Evolutionary conservation across 2,329 filamentous ascomycete species (phyloP).

Genomic region (Pyrenochaeta sp.): DNA sequence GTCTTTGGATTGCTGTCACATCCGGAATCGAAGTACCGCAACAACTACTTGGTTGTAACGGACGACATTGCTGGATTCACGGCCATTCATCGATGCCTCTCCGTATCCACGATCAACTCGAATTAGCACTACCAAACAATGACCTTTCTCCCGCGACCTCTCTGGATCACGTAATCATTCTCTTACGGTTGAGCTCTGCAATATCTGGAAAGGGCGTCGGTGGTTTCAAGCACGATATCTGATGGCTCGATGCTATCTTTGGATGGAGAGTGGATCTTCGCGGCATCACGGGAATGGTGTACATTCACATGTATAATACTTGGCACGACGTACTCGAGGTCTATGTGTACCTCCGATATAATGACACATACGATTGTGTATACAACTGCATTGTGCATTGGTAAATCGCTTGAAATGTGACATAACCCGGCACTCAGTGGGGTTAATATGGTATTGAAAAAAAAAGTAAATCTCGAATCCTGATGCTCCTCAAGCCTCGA

Average conservation of each 20-base stretch:
- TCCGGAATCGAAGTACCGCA: not conserved
- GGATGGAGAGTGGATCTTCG: not conserved
- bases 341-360: not conserved
- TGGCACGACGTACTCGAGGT: not conserved
- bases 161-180: not conserved
- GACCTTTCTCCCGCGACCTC: not conserved
- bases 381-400: not conserved
- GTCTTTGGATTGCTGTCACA: too few relatives aligned
- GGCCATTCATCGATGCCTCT: not conserved
- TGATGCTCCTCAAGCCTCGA: too few relatives aligned
- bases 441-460: too few relatives aligned
- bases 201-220: not conserved
- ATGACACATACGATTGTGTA: not conserved
- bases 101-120: not conserved
- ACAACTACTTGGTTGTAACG: not conserved
- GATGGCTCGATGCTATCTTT: not conserved
- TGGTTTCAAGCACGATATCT: not conserved
- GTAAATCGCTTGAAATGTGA: not conserved
- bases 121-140: not conserved
- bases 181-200: not conserved
- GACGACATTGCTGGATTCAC: not conserved
- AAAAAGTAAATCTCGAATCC: not conserved
- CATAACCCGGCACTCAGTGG: not conserved
- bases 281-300: not conserved
- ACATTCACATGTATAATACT: constrained; percentile 6